These are phyloP conservation scores for Lagerstroemia speciosa DNA, from an alignment of 345 rosid genomes.

Conservation along the genomic window DNA sequence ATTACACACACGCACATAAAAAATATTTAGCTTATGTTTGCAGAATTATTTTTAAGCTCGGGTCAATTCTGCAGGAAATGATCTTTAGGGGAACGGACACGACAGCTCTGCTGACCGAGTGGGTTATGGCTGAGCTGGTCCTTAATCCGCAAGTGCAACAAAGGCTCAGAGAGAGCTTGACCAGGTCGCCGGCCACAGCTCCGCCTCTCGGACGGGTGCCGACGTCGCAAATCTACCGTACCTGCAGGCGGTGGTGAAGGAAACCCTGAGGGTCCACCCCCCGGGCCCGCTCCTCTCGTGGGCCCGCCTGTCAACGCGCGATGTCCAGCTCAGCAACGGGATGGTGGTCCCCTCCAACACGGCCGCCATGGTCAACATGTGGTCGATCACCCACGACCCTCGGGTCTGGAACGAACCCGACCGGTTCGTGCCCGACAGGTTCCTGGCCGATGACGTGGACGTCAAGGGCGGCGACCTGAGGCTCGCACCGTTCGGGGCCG, in stretches of 20 bases:
- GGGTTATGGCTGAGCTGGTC: conserved; percentile 78
- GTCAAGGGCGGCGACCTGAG: conserved; percentile 56
- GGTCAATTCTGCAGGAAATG: conserved; percentile 50
- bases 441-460: conserved; percentile 42
- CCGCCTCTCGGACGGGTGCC: conserved; percentile 25
- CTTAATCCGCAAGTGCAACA: conserved; percentile 48
- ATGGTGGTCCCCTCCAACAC: conserved; percentile 72
- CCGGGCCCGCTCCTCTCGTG: conserved; percentile 93
- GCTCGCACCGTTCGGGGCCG: conserved; percentile 89
- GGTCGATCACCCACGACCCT: conserved; percentile 84
- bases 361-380: conserved; percentile 94
- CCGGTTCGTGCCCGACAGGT: conserved; percentile 61
- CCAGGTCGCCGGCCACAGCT: not conserved
- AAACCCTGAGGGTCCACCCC: conserved; percentile 66
- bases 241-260: conserved; percentile 70
- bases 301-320: conserved; percentile 80
- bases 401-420: conserved; percentile 54
- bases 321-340: conserved; percentile 69
- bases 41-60: not conserved
- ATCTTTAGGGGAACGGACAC: conserved; percentile 88
- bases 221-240: conserved; percentile 53
- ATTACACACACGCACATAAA: not conserved
- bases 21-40: too few species aligned
- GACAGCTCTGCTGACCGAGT: conserved; percentile 74
- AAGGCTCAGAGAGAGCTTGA: conserved; percentile 40